A percentile compares a stretch with the other conserved stretches of the same genome.
Conservation (phyloP, 2,329 filamentous ascomycete species). For the Aspergillus floridensis region DNA sequence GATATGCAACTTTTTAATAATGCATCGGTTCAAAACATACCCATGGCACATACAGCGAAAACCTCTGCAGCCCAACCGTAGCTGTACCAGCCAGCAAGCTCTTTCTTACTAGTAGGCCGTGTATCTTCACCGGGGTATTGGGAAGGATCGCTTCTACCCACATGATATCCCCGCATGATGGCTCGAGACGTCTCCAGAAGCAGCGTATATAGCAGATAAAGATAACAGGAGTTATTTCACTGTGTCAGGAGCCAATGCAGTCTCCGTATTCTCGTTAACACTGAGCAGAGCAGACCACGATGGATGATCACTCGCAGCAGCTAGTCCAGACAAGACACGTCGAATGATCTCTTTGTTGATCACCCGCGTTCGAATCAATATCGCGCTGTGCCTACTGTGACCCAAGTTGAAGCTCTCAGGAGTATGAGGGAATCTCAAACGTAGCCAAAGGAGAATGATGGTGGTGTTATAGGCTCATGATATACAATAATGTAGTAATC, state of each 20-base stretch:
- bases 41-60: slow-evolving; percentile 86
- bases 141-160: slow-evolving; percentile 33
- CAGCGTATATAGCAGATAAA: slow-evolving; percentile 10
- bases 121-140: slow-evolving; percentile 82
- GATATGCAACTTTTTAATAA: slow-evolving; percentile 2
- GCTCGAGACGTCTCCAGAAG: slow-evolving; percentile 33
- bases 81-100: slow-evolving; percentile 91
- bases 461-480: not conserved
- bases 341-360: too few species aligned
- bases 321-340: too few species aligned
- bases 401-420: too few species aligned
- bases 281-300: too few species aligned
- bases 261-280: too few species aligned
- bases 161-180: slow-evolving; percentile 34
- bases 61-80: slow-evolving; percentile 97
- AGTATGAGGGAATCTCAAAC: not conserved
- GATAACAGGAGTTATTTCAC: not conserved
- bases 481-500: not conserved
- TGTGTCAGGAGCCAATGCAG: too few species aligned
- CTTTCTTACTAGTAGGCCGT: slow-evolving; percentile 79
- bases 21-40: slow-evolving; percentile 37
- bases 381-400: too few species aligned
- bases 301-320: too few species aligned
- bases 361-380: too few species aligned
- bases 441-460: not conserved